Base-by-base conservation (phyloP, 441 rosid genomes). In the Lagerstroemia fauriei region DNA sequence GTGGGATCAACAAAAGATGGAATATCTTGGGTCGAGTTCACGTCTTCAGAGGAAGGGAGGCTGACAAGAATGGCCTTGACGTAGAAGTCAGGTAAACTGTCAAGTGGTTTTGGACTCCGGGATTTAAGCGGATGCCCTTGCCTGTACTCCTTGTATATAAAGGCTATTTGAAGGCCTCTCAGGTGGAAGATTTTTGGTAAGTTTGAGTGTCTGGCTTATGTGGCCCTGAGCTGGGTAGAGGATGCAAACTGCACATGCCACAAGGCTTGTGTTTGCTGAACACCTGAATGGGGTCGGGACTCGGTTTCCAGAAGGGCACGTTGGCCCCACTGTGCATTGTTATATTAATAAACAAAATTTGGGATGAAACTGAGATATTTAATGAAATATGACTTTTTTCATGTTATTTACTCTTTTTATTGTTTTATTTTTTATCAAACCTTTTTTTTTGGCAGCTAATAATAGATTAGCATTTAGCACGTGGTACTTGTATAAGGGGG, bases 171-270 rank as follows among this genome's bases (percentile, higher is more conserved):
- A 63, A 87, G 86, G 57, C 87, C 88, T 56, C 63, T 82, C 53
- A 22, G 74, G 73, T 85, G 86, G 27, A 88, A 79, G 56, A 84
- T 77, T 76, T n/a, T 83, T 85, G 57, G 88, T 87, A 6, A 88
- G 75, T 7, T 81, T 78, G 78, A 87, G 65, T 76, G 87, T 34
- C n/a, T 89, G 88, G 79, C 44, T 85, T 24, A 85, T 47, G 81
- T 88, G 91, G 77, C 91, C 88, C 78, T 88, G 87, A 6, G 85
- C 69, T 3, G 89, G 91, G 72, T 2, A 78, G 13, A 89, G 89
- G 56, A 88, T 50, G 25, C 80, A 80, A 25, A 85, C 83, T 4
- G 59, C 44, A 38, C 2, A 38, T 38, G 3, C 44, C 87, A 47
- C 85, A 88, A 29, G 88, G 85, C 78, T 83, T 76, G 24, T 3